These are phyloP conservation scores for Phycomyces blakesleeanus DNA, from an alignment of 192 early-diverging fungal species.

Conservation along the genomic window DNA sequence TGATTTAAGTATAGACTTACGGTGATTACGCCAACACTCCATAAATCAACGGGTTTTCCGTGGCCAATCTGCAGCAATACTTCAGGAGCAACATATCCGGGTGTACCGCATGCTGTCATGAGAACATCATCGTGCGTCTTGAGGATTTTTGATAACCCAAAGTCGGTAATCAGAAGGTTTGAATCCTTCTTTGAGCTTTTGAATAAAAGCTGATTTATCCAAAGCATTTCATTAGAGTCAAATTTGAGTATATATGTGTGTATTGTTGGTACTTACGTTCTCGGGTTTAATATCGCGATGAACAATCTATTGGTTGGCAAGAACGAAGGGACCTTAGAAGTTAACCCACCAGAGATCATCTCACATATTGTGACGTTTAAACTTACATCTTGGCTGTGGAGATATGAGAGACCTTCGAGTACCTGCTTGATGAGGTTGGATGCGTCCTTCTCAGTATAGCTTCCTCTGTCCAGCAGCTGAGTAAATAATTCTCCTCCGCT, in stretches of 20 bases:
- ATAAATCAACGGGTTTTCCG: conserved; percentile 67
- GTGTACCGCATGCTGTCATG: conserved; percentile 63
- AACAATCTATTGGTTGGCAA: conserved; percentile 51
- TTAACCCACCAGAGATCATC: no score
- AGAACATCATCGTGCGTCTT: conserved; percentile 53
- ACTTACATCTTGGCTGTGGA: conserved; percentile 65
- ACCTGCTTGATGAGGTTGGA: conserved; percentile 63
- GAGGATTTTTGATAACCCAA: conserved; percentile 68
- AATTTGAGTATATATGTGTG: not conserved
- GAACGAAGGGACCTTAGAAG: conserved; percentile 7
- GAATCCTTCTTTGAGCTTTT: conserved; percentile 42
- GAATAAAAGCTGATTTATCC: conserved; percentile 41
- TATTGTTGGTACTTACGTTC: conserved; percentile 42
- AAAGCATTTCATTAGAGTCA: not conserved
- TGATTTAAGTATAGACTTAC: conserved; percentile 3
- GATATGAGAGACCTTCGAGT: conserved; percentile 74
- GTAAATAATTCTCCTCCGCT: conserved; percentile 82
- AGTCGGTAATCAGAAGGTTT: conserved; percentile 64
- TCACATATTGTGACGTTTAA: no score
- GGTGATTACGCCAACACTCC: conserved; percentile 72
- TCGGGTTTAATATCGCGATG: conserved; percentile 82
- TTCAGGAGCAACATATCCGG: conserved; percentile 65
- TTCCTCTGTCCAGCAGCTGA: conserved; percentile 63
- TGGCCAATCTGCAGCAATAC: conserved; percentile 59
- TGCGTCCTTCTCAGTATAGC: conserved; percentile 73